Percentiles rank a stretch among this genome's conserved stretches.
These are phyloP conservation scores for Coniferiporia weirii DNA, from an alignment of 1,284 basidiomycete species.

Conservation along the genomic window DNA sequence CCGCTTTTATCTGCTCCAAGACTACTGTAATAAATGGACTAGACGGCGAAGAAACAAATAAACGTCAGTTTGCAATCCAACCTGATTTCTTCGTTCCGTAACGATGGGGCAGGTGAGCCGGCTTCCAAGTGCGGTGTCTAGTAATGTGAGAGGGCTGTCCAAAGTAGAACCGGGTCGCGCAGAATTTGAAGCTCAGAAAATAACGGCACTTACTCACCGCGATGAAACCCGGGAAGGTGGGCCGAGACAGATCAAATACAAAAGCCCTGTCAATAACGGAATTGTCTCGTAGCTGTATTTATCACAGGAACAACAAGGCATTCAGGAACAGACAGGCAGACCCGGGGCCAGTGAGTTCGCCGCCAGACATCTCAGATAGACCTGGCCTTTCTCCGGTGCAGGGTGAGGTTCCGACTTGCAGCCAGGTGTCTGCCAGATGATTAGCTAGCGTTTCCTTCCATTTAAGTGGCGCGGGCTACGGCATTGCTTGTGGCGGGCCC, in stretches of 20 bases:
- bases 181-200: not conserved
- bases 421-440: not conserved
- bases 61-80: not conserved
- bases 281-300: not conserved
- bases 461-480: not conserved
- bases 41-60: not conserved
- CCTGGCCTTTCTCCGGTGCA: not conserved
- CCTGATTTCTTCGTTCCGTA: not conserved
- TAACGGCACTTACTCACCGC: not conserved
- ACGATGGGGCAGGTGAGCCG: not conserved
- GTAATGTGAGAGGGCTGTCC: not conserved
- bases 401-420: not conserved
- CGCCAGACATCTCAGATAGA: not conserved
- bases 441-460: not conserved
- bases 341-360: not conserved
- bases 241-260: not conserved
- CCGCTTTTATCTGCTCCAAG: not conserved
- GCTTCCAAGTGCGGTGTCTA: not conserved
- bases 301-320: slow-evolving; percentile 3
- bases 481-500: too few relatives aligned
- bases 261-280: not conserved
- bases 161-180: not conserved
- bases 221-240: not conserved
- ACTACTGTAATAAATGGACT: not conserved
- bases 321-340: not conserved